A percentile compares a stretch with the other conserved stretches of the same genome.
Evolutionary conservation across 2,329 filamentous ascomycete species (phyloP).

Genomic region (Scedosporium aurantiacum): DNA sequence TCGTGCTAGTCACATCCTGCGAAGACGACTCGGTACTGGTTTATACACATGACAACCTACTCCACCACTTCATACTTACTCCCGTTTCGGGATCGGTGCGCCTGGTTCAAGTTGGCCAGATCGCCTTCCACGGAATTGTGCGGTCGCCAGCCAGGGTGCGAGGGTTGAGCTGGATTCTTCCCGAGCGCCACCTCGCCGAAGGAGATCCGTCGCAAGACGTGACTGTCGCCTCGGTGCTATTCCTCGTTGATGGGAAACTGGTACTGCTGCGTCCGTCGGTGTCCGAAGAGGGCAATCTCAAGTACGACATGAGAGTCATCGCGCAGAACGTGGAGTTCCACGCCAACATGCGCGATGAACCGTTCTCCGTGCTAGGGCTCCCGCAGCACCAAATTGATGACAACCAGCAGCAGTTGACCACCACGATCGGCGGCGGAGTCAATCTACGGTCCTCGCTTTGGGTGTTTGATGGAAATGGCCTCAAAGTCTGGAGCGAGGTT

Average conservation of each 20-base stretch:
- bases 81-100: slow-evolving; percentile 57
- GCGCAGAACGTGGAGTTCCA: slow-evolving; percentile 96
- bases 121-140: slow-evolving; percentile 93
- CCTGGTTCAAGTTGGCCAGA: slow-evolving; percentile 90
- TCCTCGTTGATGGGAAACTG: slow-evolving; percentile 94
- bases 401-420: neutral
- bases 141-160: slow-evolving; percentile 84
- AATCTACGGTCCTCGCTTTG: slow-evolving; percentile 74
- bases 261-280: slow-evolving; percentile 81
- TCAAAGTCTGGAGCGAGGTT: slow-evolving; percentile 83
- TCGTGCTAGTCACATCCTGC: slow-evolving; percentile 81
- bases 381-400: slow-evolving; percentile 2
- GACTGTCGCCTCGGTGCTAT: slow-evolving; percentile 81
- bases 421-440: slow-evolving; percentile 7
- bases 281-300: slow-evolving; percentile 71
- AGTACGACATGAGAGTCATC: slow-evolving; percentile 97
- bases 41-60: slow-evolving; percentile 91
- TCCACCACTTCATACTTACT: slow-evolving; percentile 90
- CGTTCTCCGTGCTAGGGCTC: slow-evolving; percentile 22
- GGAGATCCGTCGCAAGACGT: slow-evolving; percentile 96
- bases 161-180: slow-evolving; percentile 89
- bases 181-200: slow-evolving; percentile 76
- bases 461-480: slow-evolving; percentile 80
- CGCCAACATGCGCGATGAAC: slow-evolving; percentile 80
- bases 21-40: slow-evolving; percentile 91